A percentile compares a stretch with the other conserved stretches of the same genome.
These are phyloP conservation scores for Cladophialophora psammophila DNA, from an alignment of 2,329 filamentous ascomycete species.

Conservation along the genomic window DNA sequence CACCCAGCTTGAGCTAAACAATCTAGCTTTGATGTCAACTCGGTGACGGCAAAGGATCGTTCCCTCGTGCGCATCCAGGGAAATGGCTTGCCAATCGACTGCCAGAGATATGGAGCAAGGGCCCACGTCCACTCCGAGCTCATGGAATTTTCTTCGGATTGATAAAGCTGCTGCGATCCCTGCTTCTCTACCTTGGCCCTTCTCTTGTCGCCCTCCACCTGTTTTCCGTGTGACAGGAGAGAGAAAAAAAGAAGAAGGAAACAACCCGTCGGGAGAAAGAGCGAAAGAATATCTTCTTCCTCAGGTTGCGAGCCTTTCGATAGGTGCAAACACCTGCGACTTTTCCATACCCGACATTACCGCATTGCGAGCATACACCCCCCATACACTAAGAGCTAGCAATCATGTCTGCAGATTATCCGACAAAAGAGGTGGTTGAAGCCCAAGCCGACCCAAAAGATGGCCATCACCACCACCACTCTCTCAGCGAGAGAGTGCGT, in stretches of 20 bases:
- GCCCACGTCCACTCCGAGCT: neutral
- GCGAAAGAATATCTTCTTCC: neutral
- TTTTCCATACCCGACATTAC: neutral
- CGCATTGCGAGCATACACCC: neutral
- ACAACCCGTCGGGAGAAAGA: neutral
- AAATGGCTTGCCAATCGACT: slow-evolving; percentile 1
- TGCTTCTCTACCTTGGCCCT: neutral
- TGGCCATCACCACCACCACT: slow-evolving; percentile 15
- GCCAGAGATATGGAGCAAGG: slow-evolving; percentile 2
- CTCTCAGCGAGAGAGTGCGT: slow-evolving; percentile 29
- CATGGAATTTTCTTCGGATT: slow-evolving; percentile 6
- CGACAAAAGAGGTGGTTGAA: slow-evolving; percentile 17
- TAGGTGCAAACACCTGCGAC: neutral
- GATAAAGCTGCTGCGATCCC: slow-evolving; percentile 21
- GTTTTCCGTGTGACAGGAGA: neutral
- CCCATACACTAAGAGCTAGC: neutral
- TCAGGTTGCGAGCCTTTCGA: slow-evolving; percentile 1
- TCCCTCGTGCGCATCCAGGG: neutral
- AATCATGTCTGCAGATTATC: slow-evolving; percentile 24
- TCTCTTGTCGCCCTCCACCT: neutral
- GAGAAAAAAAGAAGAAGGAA: neutral
- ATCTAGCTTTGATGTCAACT: slow-evolving; percentile 12
- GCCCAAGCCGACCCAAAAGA: slow-evolving; percentile 20
- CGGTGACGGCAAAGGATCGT: neutral
- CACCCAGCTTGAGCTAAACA: neutral